Evolutionary conservation across 257 asterid genomes (phyloP).

Genomic region (Echium plantagineum): DNA sequence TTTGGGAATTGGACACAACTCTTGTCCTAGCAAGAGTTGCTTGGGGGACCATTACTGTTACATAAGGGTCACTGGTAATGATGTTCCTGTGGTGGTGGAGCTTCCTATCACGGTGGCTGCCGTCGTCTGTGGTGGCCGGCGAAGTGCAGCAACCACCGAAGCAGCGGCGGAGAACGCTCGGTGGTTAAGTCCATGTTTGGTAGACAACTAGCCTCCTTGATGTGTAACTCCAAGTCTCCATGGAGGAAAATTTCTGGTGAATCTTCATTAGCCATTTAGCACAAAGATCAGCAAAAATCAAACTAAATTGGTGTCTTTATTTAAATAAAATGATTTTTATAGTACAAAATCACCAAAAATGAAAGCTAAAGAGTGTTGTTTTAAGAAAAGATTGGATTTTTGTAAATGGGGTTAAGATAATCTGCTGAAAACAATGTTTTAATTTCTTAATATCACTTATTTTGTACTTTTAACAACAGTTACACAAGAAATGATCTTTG

Average conservation of each 20-base stretch:
- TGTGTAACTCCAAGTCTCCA: conserved; percentile 64
- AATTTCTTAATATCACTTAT: no score
- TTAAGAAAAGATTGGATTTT: no score
- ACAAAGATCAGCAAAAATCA: no score
- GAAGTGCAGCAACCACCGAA: conserved; percentile 51
- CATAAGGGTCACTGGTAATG: conserved; percentile 82
- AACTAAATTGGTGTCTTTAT: no score
- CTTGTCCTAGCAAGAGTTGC: conserved; percentile 79
- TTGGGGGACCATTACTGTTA: conserved; percentile 63
- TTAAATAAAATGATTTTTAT: no score
- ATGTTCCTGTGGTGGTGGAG: conserved; percentile 50
- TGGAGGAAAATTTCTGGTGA: conserved; percentile 28
- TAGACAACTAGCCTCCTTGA: conserved; percentile 57
- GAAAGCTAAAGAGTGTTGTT: no score
- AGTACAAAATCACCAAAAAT: no score
- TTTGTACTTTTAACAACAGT: no score
- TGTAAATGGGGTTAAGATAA: no score
- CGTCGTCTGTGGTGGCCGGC: conserved; percentile 14
- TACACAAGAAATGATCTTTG: no score
- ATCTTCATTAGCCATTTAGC: conserved; percentile 33
- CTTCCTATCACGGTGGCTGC: conserved; percentile 22
- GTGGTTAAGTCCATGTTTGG: conserved; percentile 81
- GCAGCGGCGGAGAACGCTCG: conserved; percentile 53
- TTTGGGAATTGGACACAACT: conserved; percentile 54
- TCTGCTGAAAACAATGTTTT: no score